A percentile compares a stretch with the other conserved stretches of the same genome.
These are phyloP conservation scores for Silene coronaria DNA, from an alignment of 179 eudicot genomes.

Conservation along the genomic window DNA sequence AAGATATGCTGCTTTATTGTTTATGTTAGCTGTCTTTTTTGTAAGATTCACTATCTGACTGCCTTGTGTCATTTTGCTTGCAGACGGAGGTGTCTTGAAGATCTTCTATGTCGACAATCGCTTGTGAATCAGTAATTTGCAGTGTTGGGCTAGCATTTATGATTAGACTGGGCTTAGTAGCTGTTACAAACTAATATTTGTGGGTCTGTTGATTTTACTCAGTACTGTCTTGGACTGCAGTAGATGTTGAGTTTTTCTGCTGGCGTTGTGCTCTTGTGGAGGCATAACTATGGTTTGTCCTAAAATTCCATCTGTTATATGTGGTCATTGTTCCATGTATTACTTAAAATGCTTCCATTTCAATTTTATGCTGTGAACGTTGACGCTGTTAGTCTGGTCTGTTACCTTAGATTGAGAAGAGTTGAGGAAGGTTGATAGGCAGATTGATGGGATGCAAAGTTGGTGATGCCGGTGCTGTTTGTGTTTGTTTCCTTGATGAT, in stretches of 20 bases:
- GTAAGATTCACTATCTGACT: constrained; percentile 4
- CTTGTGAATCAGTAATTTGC: constrained; percentile 26
- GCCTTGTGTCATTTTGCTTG: constrained; percentile 1
- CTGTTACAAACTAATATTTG: constrained; percentile 19
- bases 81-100: constrained; percentile 20
- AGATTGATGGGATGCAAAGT: constrained; percentile 34
- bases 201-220: constrained; percentile 23
- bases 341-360: not conserved
- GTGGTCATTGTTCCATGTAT: constrained; percentile 14
- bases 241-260: constrained; percentile 28
- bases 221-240: constrained; percentile 20
- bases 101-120: constrained; percentile 3
- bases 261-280: constrained; percentile 9
- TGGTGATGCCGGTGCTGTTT: constrained; percentile 30
- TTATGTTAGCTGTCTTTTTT: not conserved
- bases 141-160: constrained; percentile 17
- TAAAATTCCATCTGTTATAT: constrained; percentile 18
- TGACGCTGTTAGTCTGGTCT: constrained; percentile 27
- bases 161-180: constrained; percentile 18
- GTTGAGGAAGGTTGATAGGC: constrained; percentile 24
- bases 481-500: constrained; percentile 25
- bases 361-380: not conserved
- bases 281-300: constrained; percentile 25
- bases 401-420: constrained; percentile 36
- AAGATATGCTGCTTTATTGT: constrained; percentile 10